These are phyloP conservation scores for Alternaria atra DNA, from an alignment of 2,329 filamentous ascomycete species.

Conservation along the genomic window DNA sequence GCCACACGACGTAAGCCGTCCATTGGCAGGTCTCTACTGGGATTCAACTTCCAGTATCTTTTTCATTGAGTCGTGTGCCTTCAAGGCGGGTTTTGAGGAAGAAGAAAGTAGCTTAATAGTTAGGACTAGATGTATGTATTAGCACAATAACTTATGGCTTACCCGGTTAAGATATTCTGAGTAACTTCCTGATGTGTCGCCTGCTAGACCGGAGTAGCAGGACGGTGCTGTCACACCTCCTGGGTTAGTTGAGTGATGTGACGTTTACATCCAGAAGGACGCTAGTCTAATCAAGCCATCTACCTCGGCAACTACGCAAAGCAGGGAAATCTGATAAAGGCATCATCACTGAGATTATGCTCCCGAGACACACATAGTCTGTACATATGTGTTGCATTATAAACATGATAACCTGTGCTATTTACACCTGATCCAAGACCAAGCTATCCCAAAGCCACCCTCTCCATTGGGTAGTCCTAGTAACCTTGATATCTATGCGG, in stretches of 20 bases:
- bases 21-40: background rate
- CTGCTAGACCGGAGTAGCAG: background rate
- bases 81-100: background rate
- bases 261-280: background rate
- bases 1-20: background rate
- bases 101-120: background rate
- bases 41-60: background rate
- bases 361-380: background rate
- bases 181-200: background rate
- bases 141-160: background rate
- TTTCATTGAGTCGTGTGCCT: background rate
- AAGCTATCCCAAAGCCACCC: slow-evolving; percentile 57
- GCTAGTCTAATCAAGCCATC: background rate
- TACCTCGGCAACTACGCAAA: background rate
- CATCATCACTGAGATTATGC: background rate
- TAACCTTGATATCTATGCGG: slow-evolving; percentile 49
- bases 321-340: background rate
- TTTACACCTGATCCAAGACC: slow-evolving; percentile 47
- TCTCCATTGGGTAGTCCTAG: slow-evolving; percentile 48
- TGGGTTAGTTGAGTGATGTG: background rate
- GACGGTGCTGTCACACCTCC: background rate
- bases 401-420: background rate
- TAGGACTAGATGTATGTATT: background rate
- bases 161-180: background rate
- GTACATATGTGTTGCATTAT: background rate